These are phyloP conservation scores for Pythium grandisporangium DNA, from an alignment of 352 stramenopile genomes.

Conservation along the genomic window DNA sequence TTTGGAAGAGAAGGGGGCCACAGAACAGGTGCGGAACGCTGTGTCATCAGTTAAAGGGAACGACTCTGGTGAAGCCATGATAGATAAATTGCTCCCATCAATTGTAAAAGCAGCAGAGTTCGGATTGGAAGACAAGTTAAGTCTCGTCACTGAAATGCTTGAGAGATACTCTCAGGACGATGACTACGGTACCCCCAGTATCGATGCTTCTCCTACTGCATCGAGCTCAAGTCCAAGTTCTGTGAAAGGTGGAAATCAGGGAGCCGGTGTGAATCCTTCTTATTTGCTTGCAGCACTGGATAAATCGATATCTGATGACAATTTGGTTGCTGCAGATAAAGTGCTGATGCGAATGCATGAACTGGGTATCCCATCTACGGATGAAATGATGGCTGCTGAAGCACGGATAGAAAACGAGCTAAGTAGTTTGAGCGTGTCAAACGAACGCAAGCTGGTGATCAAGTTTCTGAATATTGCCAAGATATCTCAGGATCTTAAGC, in stretches of 20 bases:
- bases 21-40: slow-evolving; percentile 36
- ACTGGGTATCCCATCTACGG: slow-evolving; percentile 23
- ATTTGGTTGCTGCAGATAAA: slow-evolving; percentile 48
- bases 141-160: too few species aligned
- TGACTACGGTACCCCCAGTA: too few species aligned
- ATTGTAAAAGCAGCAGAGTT: slow-evolving; percentile 46
- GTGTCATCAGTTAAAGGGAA: slow-evolving; percentile 4
- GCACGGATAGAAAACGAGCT: slow-evolving; percentile 8
- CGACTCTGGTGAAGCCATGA: slow-evolving; percentile 6
- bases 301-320: slow-evolving; percentile 58
- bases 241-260: too few species aligned
- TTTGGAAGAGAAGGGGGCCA: slow-evolving; percentile 60
- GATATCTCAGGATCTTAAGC: slow-evolving; percentile 51
- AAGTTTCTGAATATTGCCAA: slow-evolving; percentile 70
- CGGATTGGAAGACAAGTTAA: slow-evolving; percentile 52
- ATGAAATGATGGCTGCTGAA: slow-evolving; percentile 21
- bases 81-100: slow-evolving; percentile 20
- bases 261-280: too few species aligned
- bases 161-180: too few species aligned
- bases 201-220: too few species aligned
- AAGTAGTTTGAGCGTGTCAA: slow-evolving; percentile 7
- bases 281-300: slow-evolving; percentile 49
- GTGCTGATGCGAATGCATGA: slow-evolving; percentile 31
- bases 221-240: too few species aligned
- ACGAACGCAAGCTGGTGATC: slow-evolving; percentile 64